Conservation (phyloP, 306 rosid genomes). For the Corylus americana region DNA sequence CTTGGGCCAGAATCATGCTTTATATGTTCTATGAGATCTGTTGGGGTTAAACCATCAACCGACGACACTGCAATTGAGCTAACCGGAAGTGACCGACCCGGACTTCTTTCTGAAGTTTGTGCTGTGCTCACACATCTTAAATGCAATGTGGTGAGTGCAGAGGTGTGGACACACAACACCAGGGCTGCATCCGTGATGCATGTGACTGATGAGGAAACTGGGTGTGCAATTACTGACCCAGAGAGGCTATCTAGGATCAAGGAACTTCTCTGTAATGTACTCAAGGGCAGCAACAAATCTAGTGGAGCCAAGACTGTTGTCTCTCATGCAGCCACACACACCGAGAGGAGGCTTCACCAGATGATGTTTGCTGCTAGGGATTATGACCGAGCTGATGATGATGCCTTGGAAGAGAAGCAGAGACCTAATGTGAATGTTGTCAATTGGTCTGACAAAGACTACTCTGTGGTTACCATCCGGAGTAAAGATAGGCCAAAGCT, state of each 20-base stretch:
- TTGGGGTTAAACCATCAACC: constrained; percentile 68
- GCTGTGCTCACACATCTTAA: constrained; percentile 80
- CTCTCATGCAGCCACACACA: constrained; percentile 67
- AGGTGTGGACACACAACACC: constrained; percentile 92
- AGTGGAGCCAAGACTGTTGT: constrained; percentile 76
- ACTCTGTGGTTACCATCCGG: constrained; percentile 77
- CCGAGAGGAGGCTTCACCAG: constrained; percentile 93
- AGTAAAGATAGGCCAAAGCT: constrained; percentile 91
- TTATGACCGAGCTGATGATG: constrained; percentile 56
- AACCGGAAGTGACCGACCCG: constrained; percentile 87
- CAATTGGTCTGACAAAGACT: constrained; percentile 80
- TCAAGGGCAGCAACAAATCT: constrained; percentile 72
- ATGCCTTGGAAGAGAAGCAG: constrained; percentile 56
- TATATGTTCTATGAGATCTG: constrained; percentile 66
- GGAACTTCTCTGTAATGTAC: constrained; percentile 79
- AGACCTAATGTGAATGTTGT: constrained; percentile 83
- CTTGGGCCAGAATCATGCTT: constrained; percentile 86
- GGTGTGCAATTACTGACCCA: constrained; percentile 60
- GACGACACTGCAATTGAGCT: constrained; percentile 80
- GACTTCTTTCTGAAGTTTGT: constrained; percentile 83
- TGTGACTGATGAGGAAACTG: constrained; percentile 60
- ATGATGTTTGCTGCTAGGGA: constrained; percentile 98
- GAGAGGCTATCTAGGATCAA: constrained; percentile 66
- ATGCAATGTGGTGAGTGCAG: constrained; percentile 79
- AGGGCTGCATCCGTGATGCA: constrained; percentile 85